These are phyloP conservation scores for Xylariaceae sp. DNA, from an alignment of 2,329 filamentous ascomycete species.

Conservation along the genomic window DNA sequence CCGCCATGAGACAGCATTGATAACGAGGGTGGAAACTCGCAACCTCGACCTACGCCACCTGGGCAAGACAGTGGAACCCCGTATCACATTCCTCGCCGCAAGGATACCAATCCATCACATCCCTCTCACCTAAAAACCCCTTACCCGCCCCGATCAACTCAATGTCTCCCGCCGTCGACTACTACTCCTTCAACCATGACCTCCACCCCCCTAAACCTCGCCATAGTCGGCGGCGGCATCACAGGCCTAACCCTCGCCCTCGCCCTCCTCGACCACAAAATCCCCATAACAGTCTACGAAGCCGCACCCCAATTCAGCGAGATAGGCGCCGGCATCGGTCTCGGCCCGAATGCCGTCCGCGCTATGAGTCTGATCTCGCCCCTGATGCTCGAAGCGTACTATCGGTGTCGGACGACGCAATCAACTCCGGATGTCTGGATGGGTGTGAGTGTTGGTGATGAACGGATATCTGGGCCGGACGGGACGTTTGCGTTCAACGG, in stretches of 20 bases:
- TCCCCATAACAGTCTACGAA: constrained; percentile 36
- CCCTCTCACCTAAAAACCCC: too few relatives aligned
- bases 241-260: constrained; percentile 36
- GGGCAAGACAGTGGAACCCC: too few relatives aligned
- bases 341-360: constrained; percentile 33
- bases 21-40: too few relatives aligned
- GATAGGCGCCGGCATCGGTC: constrained; percentile 36
- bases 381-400: constrained; percentile 27
- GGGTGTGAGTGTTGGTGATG: constrained; percentile 22
- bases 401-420: constrained; percentile 29
- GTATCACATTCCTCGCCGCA: too few relatives aligned
- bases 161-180: too few relatives aligned
- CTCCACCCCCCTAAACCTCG: constrained; percentile 30
- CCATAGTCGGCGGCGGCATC: constrained; percentile 39
- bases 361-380: constrained; percentile 32
- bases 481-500: constrained; percentile 21
- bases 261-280: constrained; percentile 28
- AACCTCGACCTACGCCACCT: too few relatives aligned
- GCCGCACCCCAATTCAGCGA: constrained; percentile 32
- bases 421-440: constrained; percentile 25
- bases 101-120: too few relatives aligned
- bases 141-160: too few relatives aligned
- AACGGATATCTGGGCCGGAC: constrained; percentile 20
- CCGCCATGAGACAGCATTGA: too few relatives aligned
- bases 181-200: too few relatives aligned